A percentile compares a stretch with the other conserved stretches of the same genome.
Evolutionary conservation across 176 grass and related monocot genomes (phyloP).

Genomic region (Cocos nucifera): DNA sequence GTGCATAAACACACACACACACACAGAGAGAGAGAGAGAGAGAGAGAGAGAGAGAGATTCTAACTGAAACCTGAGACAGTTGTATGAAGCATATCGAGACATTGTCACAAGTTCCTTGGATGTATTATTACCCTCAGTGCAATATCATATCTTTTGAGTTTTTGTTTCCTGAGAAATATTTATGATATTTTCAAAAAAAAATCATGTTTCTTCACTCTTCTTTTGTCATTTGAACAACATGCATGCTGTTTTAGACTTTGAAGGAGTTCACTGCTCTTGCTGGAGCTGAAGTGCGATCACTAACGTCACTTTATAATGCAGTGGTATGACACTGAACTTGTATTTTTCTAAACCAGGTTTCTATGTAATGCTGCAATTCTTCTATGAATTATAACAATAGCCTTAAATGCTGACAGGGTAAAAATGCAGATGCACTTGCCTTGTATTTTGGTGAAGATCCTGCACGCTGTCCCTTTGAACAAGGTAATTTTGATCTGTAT

Average conservation of each 20-base stretch:
- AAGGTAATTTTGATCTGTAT: slow-evolving; percentile 43
- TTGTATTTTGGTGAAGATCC: slow-evolving; percentile 95
- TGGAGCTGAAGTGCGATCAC: slow-evolving; percentile 59
- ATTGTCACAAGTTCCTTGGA: background rate
- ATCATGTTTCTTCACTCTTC: too few relatives aligned
- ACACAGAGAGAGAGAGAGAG: too few relatives aligned
- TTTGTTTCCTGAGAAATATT: background rate
- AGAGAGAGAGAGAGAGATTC: too few relatives aligned
- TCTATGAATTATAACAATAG: too few relatives aligned
- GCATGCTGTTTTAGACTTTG: slow-evolving; percentile 55
- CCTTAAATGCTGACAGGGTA: slow-evolving; percentile 48
- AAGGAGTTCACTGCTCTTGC: slow-evolving; percentile 72
- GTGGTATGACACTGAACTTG: slow-evolving; percentile 54
- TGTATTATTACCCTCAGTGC: background rate
- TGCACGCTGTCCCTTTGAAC: slow-evolving; percentile 76
- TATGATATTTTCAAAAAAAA: too few relatives aligned
- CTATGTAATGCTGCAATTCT: slow-evolving; percentile 16
- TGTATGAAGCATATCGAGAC: background rate
- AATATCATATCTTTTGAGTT: background rate
- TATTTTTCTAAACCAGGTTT: slow-evolving; percentile 5
- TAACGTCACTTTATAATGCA: slow-evolving; percentile 60
- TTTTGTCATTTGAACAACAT: background rate
- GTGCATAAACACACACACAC: too few relatives aligned
- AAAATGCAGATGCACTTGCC: slow-evolving; percentile 69
- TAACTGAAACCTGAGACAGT: too few relatives aligned